Percentiles rank a stretch among this genome's conserved stretches.
Conservation (phyloP, 495 filamentous ascomycete genomes). For the Daldinia decipiens region DNA sequence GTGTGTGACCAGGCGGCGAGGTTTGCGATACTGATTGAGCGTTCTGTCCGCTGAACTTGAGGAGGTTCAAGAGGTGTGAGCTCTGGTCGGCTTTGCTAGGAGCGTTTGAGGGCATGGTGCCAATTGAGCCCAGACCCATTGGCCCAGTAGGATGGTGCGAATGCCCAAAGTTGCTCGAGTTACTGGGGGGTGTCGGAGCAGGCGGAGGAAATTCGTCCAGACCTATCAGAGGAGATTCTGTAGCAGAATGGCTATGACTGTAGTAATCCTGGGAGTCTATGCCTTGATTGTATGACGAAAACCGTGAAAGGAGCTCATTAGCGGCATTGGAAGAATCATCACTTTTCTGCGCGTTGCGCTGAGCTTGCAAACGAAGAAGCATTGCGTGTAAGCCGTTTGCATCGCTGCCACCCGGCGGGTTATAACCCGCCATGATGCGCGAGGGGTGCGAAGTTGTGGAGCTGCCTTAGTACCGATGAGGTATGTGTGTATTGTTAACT, state of each 20-base stretch:
- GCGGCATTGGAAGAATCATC: conserved; percentile 34
- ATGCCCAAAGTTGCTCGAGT: conserved; percentile 50
- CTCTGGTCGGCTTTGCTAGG: conserved; percentile 66
- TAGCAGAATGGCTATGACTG: conserved; percentile 49
- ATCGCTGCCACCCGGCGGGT: conserved; percentile 51
- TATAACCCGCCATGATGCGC: conserved; percentile 58
- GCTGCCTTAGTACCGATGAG: neutral
- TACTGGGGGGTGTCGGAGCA: conserved; percentile 59
- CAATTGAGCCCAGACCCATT: conserved; percentile 53
- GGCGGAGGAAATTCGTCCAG: conserved; percentile 56
- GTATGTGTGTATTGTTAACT: neutral
- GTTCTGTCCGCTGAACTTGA: conserved; percentile 75
- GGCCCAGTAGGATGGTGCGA: conserved; percentile 53
- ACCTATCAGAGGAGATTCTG: conserved; percentile 50
- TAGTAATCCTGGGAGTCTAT: conserved; percentile 52
- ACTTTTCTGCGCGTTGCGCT: conserved; percentile 41
- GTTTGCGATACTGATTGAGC: conserved; percentile 48
- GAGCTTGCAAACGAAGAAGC: conserved; percentile 47
- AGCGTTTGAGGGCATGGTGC: conserved; percentile 49
- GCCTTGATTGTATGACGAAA: conserved; percentile 49
- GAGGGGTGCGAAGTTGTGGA: conserved; percentile 2
- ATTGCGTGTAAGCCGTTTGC: conserved; percentile 46
- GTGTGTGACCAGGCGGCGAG: conserved; percentile 38
- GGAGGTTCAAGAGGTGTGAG: conserved; percentile 82
- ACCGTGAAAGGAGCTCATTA: conserved; percentile 48